Evolutionary conservation across 73 alveolate genomes (phyloP).

Genomic region (Paramecium bursaria): DNA sequence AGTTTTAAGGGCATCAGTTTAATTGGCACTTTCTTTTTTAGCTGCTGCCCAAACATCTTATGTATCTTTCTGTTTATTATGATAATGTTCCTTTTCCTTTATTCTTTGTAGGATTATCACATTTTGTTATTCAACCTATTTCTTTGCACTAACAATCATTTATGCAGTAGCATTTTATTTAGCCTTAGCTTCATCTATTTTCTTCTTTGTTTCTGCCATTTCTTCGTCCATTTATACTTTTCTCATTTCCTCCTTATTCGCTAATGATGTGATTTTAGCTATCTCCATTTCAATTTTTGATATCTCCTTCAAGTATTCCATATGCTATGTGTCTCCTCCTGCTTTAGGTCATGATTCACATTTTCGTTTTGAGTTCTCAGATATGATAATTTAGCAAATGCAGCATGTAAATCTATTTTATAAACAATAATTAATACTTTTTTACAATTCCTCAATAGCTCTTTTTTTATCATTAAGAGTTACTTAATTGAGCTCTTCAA

Average conservation of each 20-base stretch:
- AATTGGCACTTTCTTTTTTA: conserved; percentile 12
- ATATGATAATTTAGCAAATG: conserved; percentile 39
- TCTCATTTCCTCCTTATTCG: conserved; percentile 64
- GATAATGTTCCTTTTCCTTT: conserved; percentile 71
- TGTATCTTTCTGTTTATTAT: conserved; percentile 60
- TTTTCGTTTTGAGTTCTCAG: conserved; percentile 47
- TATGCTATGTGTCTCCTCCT: conserved; percentile 75
- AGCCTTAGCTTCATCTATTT: conserved; percentile 66
- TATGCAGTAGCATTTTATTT: conserved; percentile 68
- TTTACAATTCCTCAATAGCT: conserved; percentile 52
- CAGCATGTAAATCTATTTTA: conserved; percentile 36
- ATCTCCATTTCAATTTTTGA: conserved; percentile 74
- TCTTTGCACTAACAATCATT: conserved; percentile 56
- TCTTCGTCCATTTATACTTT: conserved; percentile 71
- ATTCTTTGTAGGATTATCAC: conserved; percentile 59
- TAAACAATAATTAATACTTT: conserved; percentile 14
- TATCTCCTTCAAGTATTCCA: conserved; percentile 68
- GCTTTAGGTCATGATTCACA: conserved; percentile 71
- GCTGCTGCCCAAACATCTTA: conserved; percentile 26
- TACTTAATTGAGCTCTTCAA: conserved; percentile 57
- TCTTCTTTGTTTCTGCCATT: conserved; percentile 69
- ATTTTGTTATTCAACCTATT: conserved; percentile 69
- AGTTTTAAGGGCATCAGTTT: conserved; percentile 11
- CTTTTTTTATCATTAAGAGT: conserved; percentile 50
- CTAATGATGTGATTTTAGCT: conserved; percentile 65